Evolutionary conservation across 2,329 filamentous ascomycete species (phyloP).

Genomic region (Trichoderma hamatum): DNA sequence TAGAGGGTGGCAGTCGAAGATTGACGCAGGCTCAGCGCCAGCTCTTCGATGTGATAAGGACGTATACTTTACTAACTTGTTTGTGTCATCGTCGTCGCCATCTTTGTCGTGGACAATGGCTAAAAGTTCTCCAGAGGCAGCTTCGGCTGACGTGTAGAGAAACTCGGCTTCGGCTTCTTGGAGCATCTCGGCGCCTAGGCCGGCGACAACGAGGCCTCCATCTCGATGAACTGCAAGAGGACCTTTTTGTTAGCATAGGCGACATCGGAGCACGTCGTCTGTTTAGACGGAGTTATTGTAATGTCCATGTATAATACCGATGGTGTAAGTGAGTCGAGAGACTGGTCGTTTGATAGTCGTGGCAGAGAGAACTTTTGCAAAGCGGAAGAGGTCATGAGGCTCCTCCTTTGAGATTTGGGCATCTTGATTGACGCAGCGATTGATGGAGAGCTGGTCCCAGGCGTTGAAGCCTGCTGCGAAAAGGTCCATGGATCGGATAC

Average conservation of each 20-base stretch:
- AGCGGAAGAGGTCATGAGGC: conserved; percentile 50
- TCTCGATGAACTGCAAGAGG: conserved; percentile 32
- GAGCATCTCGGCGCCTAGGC: conserved; percentile 25
- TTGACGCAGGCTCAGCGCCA: background rate
- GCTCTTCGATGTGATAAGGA: conserved; percentile 31
- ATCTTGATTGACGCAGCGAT: background rate
- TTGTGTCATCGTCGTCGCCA: background rate
- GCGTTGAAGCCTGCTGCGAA: conserved; percentile 62
- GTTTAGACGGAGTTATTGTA: background rate
- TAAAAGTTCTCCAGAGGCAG: conserved; percentile 30
- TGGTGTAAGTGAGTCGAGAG: conserved; percentile 49
- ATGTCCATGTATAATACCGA: conserved; percentile 43
- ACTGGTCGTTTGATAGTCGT: conserved; percentile 41
- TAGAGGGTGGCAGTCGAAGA: conserved; percentile 33
- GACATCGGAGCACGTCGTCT: background rate
- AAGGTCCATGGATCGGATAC: conserved; percentile 47
- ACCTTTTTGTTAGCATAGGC: conserved; percentile 9
- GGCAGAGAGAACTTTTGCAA: conserved; percentile 47
- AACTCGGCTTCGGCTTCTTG: background rate
- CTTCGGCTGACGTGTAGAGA: conserved; percentile 25
- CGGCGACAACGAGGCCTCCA: conserved; percentile 31
- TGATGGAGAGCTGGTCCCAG: conserved; percentile 57
- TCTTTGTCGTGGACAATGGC: background rate
- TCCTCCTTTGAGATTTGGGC: conserved; percentile 36
- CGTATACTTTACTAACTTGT: conserved; percentile 32